Base-by-base conservation (phyloP, 2,329 filamentous ascomycete species). In the Ceratocystis cacaofunesta region DNA sequence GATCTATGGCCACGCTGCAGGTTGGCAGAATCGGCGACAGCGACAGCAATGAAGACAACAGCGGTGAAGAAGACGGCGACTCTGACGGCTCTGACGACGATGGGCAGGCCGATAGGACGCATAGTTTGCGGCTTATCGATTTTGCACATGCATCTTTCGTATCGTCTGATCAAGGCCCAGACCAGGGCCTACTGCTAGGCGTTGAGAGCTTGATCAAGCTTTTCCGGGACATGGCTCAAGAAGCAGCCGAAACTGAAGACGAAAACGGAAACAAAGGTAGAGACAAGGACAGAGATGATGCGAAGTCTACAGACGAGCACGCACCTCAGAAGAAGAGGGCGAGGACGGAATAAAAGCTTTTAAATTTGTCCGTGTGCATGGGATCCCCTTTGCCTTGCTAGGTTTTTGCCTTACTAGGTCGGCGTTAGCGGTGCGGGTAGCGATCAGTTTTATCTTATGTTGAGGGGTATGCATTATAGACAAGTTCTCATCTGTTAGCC, bases 121-220 rank as follows among this genome's bases (percentile, higher is more conserved):
- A 87, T 71, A 82, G 85, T 12, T 80, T 96, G 62, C 94, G 92
- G 72, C 80, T 99, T 69, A 99, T 99, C 70, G 94, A 99, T 74
- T 99, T 99, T 79, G 94, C 94, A 1, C 94, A 99, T 75, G 94
- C 94, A 10, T 77, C 79, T 62, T 97, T 88, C 86, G 87, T 85
- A 1, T 88, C 89, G 0, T 90, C 90, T 0, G 76, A 87, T 71
- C 63, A 67, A 30, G 92, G 92, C 0, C 87, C 88, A 0, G 94
- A 99, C 73, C 87, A 95, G 75, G 97, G 97, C 72, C 78, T 82
- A 15, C 78, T 96, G 41, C 78, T 78, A 44, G 92, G 92, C 0
- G 83, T 96, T 68, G 80, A 85, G 72, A 92, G 82, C 72, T 77
- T 92, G 46, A 79, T 82, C 63, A 79, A 79, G 67, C 86, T 96